Evolutionary conservation across 306 rosid genomes (phyloP).

Genomic region (Geum urbanum): DNA sequence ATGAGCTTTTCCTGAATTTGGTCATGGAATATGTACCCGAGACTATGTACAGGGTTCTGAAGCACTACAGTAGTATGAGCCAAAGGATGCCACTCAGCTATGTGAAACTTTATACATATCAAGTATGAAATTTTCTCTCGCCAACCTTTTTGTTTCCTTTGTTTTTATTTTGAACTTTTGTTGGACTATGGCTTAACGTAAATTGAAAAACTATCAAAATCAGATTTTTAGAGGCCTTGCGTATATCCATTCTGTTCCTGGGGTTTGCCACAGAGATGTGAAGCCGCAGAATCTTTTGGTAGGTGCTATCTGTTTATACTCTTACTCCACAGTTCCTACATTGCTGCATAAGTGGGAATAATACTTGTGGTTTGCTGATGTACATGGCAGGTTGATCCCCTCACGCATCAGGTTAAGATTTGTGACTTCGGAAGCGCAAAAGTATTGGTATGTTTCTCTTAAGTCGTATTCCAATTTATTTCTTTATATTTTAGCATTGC

Average conservation of each 20-base stretch:
- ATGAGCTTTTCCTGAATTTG: slow-evolving; percentile 83
- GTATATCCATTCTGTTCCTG: slow-evolving; percentile 84
- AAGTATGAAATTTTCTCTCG: slow-evolving; percentile 46
- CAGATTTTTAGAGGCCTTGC: slow-evolving; percentile 93
- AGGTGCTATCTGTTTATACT: slow-evolving; percentile 24
- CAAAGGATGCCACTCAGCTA: slow-evolving; percentile 91
- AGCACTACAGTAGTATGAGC: slow-evolving; percentile 71
- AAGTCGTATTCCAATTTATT: slow-evolving; percentile 8
- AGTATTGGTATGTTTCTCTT: slow-evolving; percentile 59
- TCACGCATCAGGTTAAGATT: slow-evolving; percentile 90
- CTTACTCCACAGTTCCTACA: neutral
- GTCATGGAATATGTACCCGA: slow-evolving; percentile 95
- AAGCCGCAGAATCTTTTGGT: slow-evolving; percentile 96
- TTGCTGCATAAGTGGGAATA: neutral
- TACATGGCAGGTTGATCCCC: slow-evolving; percentile 72
- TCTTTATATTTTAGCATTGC: neutral
- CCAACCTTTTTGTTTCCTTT: slow-evolving; percentile 1
- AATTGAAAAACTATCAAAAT: slow-evolving; percentile 21
- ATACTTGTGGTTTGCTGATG: slow-evolving; percentile 9
- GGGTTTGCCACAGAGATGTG: slow-evolving; percentile 90
- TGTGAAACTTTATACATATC: slow-evolving; percentile 89
- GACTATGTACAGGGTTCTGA: slow-evolving; percentile 74
- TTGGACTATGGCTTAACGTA: slow-evolving; percentile 13
- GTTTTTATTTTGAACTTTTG: neutral
- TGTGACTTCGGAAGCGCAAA: slow-evolving; percentile 97